Base-by-base conservation (phyloP, 2,329 filamentous ascomycete species). In the Cercospora citrullina region DNA sequence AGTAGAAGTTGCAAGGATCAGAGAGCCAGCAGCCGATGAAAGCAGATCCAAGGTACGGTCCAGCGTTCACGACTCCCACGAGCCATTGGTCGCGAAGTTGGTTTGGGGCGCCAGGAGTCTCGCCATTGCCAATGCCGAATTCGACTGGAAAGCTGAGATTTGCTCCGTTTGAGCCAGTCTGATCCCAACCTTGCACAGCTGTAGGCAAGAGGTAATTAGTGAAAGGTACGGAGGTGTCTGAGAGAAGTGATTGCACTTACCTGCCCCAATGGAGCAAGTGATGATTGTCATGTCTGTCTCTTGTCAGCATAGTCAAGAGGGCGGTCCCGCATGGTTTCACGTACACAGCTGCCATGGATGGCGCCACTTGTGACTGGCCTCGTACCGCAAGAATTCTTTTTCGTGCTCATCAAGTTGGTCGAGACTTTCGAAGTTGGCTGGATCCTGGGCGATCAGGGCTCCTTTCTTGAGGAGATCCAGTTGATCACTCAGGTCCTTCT, bases 11-110 rank as follows among this genome's bases (percentile, higher is more conserved):
- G 59, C 74, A 78, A 87, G 73, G 73, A 4, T 88, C 87, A 72
- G 82, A 68, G 21, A 70, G 31, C 39, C 64, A 60, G 53, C 55
- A 60, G n/a, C 73, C 72, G 45, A 72, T 65, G 64, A 75, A 71
- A 23, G 72, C 69, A 67, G 65, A 61, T 53, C 84, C 84, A 61
- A 88, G 80, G 64, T 89, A 86, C 0, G 85, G 81, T 59, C 80
- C 84, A 23, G 85, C 82, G 69, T 92, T 92, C 69, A 92, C 81
- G 2, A 91, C 79, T 55, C 90, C 90, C n/a, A 91, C 81, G 36
- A 91, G 80, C 82, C 86, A 87, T 18, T 81, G 80, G 73, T 88
- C 84, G 45, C 77, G 77, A 4, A 78, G 76, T 36, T 81, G 80
- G 26, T 80, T 79, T 51, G 76, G 77, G 51, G 63, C 63, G 8